Base-by-base conservation (phyloP, 2,329 filamentous ascomycete species). In the Stenocarpella maydis region DNA sequence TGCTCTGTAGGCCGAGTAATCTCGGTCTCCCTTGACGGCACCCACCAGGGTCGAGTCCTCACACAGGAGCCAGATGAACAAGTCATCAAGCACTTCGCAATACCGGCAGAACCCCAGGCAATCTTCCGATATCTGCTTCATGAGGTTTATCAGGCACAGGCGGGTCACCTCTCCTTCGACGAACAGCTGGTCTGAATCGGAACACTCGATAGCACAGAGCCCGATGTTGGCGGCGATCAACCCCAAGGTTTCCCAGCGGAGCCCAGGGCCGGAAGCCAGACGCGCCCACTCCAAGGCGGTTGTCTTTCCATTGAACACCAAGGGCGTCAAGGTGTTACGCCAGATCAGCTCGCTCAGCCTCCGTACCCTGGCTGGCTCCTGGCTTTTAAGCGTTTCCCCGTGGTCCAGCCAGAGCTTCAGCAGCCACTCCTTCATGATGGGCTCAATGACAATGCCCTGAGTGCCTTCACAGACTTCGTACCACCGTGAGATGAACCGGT, bases 221-320 rank as follows among this genome's bases (percentile, higher is more conserved):
- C 78, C 78, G 12, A 76, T 73, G 26, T 75, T 68, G 2, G 73
- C 72, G 24, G 77, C 77, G 53, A 80, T 76, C 53, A 79, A 67
- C 7, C 78, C 78, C 31, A 80, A 74, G n/a, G 79, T 75, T 47
- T 79, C 77, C 78, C 78, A 80, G 53, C 78, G 74, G 47, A 79
- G 74, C 41, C 77, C 76, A 45, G 72, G 72, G 0, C 78, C 78
- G 2, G 76, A 77, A 6, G 73, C 74, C 34, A 75, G 71, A 8
- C 70, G 71, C 28, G 75, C 74, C 75, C 76, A 80, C 43, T 76
- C 69, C 54, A 73, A 67, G 3, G 74, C 73, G 3, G 75, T 75
- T 9, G 74, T 79, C 19, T 73, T 73, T 21, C 76, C 74, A 19
- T 76, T 71, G 49, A 77, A 77, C 1, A 65, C 52, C 17, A 79